A percentile compares a stretch with the other conserved stretches of the same genome.
Conservation (phyloP, 23 red algal species). For the Gracilaria vermiculophylla region DNA sequence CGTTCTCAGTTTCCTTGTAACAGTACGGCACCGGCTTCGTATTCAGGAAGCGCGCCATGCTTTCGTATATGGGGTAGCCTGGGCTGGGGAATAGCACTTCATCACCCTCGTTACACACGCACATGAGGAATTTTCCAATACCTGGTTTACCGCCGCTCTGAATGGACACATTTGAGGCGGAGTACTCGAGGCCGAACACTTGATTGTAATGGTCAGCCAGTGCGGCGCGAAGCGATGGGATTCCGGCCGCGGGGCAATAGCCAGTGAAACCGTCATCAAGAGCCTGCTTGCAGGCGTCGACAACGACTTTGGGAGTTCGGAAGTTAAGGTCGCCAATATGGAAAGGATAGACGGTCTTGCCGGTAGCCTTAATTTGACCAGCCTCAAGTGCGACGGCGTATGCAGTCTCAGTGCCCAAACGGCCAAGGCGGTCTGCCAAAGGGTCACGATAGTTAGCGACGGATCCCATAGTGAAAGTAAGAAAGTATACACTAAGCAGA, state of each 20-base stretch:
- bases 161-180: slow-evolving; percentile 54
- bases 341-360: slow-evolving; percentile 68
- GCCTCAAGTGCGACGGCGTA: slow-evolving; percentile 71
- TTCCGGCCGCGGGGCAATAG: slow-evolving; percentile 76
- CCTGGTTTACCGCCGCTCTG: slow-evolving; percentile 77
- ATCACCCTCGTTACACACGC: slow-evolving; percentile 80
- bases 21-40: slow-evolving; percentile 74
- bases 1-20: slow-evolving; percentile 72
- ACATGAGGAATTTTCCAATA: slow-evolving; percentile 78
- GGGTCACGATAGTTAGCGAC: slow-evolving; percentile 53
- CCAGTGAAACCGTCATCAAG: slow-evolving; percentile 73
- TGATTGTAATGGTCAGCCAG: slow-evolving; percentile 76
- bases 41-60: slow-evolving; percentile 79
- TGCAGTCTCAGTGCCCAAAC: slow-evolving; percentile 73
- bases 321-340: slow-evolving; percentile 90
- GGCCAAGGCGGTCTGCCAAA: slow-evolving; percentile 62
- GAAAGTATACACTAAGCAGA: background rate
- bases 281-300: slow-evolving; percentile 72
- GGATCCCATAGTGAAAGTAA: slow-evolving; percentile 59
- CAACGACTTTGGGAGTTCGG: slow-evolving; percentile 65
- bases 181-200: slow-evolving; percentile 59
- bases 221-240: slow-evolving; percentile 57
- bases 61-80: slow-evolving; percentile 86
- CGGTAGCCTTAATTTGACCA: slow-evolving; percentile 58
- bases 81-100: slow-evolving; percentile 90